These are phyloP conservation scores for Thalassiosira exigua DNA, from an alignment of 352 stramenopile species.

Conservation along the genomic window DNA sequence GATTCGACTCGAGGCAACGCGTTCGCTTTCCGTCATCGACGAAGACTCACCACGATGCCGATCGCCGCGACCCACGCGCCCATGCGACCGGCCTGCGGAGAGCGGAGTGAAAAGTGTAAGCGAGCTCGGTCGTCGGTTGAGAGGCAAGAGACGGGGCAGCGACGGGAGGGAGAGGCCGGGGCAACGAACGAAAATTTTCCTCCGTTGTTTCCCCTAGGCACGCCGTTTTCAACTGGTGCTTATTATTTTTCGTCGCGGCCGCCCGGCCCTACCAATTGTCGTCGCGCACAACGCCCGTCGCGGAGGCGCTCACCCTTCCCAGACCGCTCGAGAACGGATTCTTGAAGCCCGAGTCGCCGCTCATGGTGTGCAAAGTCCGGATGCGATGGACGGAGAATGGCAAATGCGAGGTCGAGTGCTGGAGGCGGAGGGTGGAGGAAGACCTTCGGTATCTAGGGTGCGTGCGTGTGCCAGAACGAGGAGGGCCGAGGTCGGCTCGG, in stretches of 20 bases:
- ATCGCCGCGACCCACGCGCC: constrained; percentile 70
- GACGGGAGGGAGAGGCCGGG: no score
- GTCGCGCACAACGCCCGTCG: no score
- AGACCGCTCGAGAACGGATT: constrained; percentile 69
- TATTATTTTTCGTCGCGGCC: no score
- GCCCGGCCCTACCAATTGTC: no score
- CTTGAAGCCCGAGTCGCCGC: constrained; percentile 42
- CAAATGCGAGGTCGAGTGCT: neutral
- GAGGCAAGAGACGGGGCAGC: no score
- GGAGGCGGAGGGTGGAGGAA: neutral
- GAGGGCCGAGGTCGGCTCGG: neutral
- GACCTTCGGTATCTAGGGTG: neutral
- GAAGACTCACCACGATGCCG: constrained; percentile 54
- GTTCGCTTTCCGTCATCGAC: neutral
- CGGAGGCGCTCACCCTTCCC: constrained; percentile 66
- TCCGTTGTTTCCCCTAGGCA: neutral
- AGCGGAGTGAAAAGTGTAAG: constrained; percentile 8
- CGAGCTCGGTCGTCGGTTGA: no score
- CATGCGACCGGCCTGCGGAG: constrained; percentile 54
- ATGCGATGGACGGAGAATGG: neutral
- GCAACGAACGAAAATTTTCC: no score
- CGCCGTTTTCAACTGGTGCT: neutral
- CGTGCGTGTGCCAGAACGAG: neutral
- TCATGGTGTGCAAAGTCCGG: neutral
- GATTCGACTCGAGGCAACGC: no score